These are phyloP conservation scores for Ustilaginoidea virens DNA, from an alignment of 2,329 filamentous ascomycete species.

Conservation along the genomic window DNA sequence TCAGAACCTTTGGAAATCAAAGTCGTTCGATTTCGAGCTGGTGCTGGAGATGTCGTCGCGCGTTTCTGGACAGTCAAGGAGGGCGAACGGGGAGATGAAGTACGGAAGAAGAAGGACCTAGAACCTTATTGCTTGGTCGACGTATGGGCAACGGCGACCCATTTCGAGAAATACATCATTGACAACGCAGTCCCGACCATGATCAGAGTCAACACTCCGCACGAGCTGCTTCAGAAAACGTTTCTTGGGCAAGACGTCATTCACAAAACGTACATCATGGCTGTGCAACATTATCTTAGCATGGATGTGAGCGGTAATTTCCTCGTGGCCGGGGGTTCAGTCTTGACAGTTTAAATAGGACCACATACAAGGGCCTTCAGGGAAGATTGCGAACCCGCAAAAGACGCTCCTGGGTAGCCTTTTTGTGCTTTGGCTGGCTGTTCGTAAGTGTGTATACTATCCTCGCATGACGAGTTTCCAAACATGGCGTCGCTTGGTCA, in stretches of 20 bases:
- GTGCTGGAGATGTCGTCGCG: constrained; percentile 19
- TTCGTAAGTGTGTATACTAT: constrained; percentile 30
- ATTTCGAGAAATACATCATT: constrained; percentile 22
- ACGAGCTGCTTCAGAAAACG: neutral
- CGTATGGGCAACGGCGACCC: constrained; percentile 17
- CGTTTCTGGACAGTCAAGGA: constrained; percentile 21
- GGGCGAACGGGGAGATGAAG: constrained; percentile 8
- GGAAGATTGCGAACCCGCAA: constrained; percentile 10
- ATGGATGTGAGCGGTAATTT: constrained; percentile 14
- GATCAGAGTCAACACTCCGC: constrained; percentile 9
- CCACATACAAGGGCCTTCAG: constrained; percentile 1
- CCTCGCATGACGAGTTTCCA: too few species aligned
- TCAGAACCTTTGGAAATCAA: constrained; percentile 19
- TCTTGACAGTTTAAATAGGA: too few species aligned
- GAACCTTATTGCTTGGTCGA: constrained; percentile 24
- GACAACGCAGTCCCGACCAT: constrained; percentile 13
- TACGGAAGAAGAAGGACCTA: constrained; percentile 16
- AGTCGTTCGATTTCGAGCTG: constrained; percentile 26
- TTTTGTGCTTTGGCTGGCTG: constrained; percentile 30
- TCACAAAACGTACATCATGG: constrained; percentile 9
- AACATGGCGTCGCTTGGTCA: neutral
- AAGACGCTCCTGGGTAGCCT: constrained; percentile 22
- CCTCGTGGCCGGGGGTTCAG: too few species aligned
- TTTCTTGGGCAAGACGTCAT: constrained; percentile 5
- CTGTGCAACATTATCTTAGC: constrained; percentile 9